Base-by-base conservation (phyloP, 495 filamentous ascomycete species). In the Arthonia radiata region DNA sequence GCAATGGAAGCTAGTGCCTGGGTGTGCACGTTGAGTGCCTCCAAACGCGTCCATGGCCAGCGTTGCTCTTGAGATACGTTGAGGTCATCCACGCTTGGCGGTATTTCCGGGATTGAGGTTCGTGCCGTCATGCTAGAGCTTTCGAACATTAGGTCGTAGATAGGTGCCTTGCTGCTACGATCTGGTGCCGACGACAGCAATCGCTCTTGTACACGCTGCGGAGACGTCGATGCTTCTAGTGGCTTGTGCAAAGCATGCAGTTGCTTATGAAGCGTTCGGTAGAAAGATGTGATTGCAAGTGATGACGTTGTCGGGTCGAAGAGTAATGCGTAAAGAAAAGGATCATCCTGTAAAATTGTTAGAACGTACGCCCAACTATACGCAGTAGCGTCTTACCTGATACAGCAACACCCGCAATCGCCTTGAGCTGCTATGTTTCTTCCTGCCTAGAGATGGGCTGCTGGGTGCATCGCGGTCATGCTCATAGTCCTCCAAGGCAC, bases 311-410 rank as follows among this genome's bases (percentile, higher is more conserved):
- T 51, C 8, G 67, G 57, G 25, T 74, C 59, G 50, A 94, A 93
- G 10, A 97, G 56, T 37, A 94, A 77, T 3, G 77, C 70, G 46
- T 79, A 92, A 29, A 92, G 72, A 48, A 94, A 93, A 2, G 86
- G 86, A 41, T 62, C 65, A 37, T 78, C 69, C 49, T 47, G 21
- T 7, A 11, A 23, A 6, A 15, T 23, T 18, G 13, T 10, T 21
- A 38, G 35, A 12, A 32, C n/a, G n/a, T n/a, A n/a, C n/a, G n/a
- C n/a, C n/a, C n/a, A n/a, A n/a, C n/a, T n/a, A n/a, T n/a, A n/a
- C n/a, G n/a, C n/a, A n/a, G n/a, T n/a, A n/a, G n/a, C n/a, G n/a
- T n/a, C n/a, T n/a, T n/a, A n/a, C n/a, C n/a, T n/a, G n/a, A n/a
- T n/a, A n/a, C n/a, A n/a, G n/a, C n/a, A n/a, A n/a, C n/a, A n/a